Evolutionary conservation across 495 filamentous ascomycete genomes (phyloP).

Genomic region (Amorphotheca resinae): DNA sequence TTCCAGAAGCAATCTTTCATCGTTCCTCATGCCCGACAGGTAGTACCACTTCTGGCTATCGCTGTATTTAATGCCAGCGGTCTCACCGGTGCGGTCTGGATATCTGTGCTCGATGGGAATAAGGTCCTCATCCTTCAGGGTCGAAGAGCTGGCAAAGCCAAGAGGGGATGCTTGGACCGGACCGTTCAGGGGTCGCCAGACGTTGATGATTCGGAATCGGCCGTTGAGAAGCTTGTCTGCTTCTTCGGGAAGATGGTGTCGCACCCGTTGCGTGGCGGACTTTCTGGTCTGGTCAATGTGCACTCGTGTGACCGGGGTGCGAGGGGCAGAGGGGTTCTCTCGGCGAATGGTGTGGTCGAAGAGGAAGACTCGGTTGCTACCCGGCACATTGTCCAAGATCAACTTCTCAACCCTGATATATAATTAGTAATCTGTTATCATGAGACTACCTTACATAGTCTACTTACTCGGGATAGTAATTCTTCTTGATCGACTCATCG

Average conservation of each 20-base stretch:
- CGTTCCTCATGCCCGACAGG: slow-evolving; percentile 60
- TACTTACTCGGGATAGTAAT: slow-evolving; percentile 91
- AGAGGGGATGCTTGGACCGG: slow-evolving; percentile 59
- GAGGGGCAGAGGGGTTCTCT: slow-evolving; percentile 32
- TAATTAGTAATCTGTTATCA: no score
- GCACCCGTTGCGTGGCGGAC: slow-evolving; percentile 53
- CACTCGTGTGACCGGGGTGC: slow-evolving; percentile 54
- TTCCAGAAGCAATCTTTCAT: slow-evolving; percentile 68
- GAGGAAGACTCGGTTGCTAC: slow-evolving; percentile 48
- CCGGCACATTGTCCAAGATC: slow-evolving; percentile 47
- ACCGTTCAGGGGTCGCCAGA: slow-evolving; percentile 72
- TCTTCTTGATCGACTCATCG: slow-evolving; percentile 45
- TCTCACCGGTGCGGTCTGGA: slow-evolving; percentile 59
- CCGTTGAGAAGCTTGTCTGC: slow-evolving; percentile 43
- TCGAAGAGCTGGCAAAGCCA: slow-evolving; percentile 52
- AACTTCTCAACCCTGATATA: slow-evolving; percentile 55
- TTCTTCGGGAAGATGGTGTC: slow-evolving; percentile 44
- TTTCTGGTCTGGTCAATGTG: slow-evolving; percentile 74
- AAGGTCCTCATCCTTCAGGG: slow-evolving; percentile 50
- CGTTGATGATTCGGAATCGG: slow-evolving; percentile 73
- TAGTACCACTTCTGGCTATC: slow-evolving; percentile 60
- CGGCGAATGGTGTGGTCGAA: slow-evolving; percentile 91
- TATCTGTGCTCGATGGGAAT: slow-evolving; percentile 67
- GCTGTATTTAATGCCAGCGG: slow-evolving; percentile 54
- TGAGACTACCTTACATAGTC: no score